phyloP scores from a whole-genome alignment of 495 filamentous ascomycete species.

The Talaromyces nanjingensis region DNA sequence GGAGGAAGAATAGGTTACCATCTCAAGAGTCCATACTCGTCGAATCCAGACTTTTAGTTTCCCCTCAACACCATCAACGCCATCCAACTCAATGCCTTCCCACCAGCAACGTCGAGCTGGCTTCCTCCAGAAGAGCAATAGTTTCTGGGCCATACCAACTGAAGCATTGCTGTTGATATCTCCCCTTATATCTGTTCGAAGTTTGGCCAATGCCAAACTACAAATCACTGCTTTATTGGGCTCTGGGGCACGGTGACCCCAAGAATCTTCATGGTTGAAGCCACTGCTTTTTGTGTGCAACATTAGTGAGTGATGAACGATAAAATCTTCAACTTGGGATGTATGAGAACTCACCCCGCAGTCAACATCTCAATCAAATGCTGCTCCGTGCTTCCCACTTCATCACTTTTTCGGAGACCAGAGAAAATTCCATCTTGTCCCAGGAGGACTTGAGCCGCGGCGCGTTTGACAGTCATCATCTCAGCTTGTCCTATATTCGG shows the following conservation, averaged over 20 bases:
- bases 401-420: conserved; percentile 87
- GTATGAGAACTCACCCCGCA: conserved; percentile 63
- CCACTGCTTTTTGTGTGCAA: conserved; percentile 48
- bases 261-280: conserved; percentile 90
- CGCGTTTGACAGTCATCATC: conserved; percentile 95
- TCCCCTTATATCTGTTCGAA: conserved; percentile 85
- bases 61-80: conserved; percentile 86
- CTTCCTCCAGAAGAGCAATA: conserved; percentile 97
- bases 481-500: conserved; percentile 77
- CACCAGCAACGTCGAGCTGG: conserved; percentile 97
- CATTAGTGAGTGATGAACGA: conserved; percentile 11
- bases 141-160: conserved; percentile 97
- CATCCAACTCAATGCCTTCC: conserved; percentile 90
- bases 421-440: conserved; percentile 95
- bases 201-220: conserved; percentile 83
- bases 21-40: conserved; percentile 97
- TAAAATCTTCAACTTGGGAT: not conserved
- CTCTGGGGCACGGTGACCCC: conserved; percentile 93
- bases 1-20: conserved; percentile 47
- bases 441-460: conserved; percentile 79
- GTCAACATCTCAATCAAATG: conserved; percentile 99
- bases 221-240: conserved; percentile 98
- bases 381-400: conserved; percentile 93
- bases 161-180: conserved; percentile 72
- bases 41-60: conserved; percentile 97